Conservation (phyloP, 2,329 filamentous ascomycete genomes). For the Spiromastix sp. region DNA sequence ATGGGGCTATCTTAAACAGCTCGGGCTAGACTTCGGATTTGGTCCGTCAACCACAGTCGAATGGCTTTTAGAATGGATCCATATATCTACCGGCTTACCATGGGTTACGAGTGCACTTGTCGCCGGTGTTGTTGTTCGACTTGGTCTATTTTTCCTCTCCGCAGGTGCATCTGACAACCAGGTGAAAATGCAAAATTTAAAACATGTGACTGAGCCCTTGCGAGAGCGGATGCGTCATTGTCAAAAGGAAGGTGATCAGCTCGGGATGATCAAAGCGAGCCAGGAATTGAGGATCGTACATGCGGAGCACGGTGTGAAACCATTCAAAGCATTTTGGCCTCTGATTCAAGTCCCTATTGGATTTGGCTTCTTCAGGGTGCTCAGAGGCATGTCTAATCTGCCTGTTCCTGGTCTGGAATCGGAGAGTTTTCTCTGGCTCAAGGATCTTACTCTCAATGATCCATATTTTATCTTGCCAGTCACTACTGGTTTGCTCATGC, state of each 20-base stretch:
- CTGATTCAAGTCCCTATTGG: constrained; percentile 60
- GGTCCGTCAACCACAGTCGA: constrained; percentile 66
- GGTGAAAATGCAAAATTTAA: constrained; percentile 53
- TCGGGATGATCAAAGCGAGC: constrained; percentile 37
- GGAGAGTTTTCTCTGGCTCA: constrained; percentile 67
- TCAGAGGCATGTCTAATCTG: constrained; percentile 62
- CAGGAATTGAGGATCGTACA: constrained; percentile 43
- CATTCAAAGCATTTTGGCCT: constrained; percentile 43
- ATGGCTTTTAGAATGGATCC: constrained; percentile 69
- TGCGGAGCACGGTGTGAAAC: constrained; percentile 44
- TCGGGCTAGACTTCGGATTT: constrained; percentile 82
- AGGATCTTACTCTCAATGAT: constrained; percentile 64
- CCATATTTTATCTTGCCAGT: constrained; percentile 68
- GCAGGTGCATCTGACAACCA: constrained; percentile 50
- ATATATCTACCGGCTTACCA: constrained; percentile 63
- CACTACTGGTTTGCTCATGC: constrained; percentile 47
- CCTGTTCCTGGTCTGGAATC: constrained; percentile 70
- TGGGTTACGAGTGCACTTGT: constrained; percentile 71
- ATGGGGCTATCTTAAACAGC: constrained; percentile 69
- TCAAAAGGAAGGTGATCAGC: constrained; percentile 35
- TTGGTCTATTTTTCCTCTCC: constrained; percentile 55
- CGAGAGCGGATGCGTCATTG: constrained; percentile 43
- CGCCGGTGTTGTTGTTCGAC: constrained; percentile 55
- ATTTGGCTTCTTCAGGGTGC: constrained; percentile 68
- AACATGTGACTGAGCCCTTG: constrained; percentile 47